phyloP scores from a whole-genome alignment of 306 rosid species.

The Pyrus bretschneideri region DNA sequence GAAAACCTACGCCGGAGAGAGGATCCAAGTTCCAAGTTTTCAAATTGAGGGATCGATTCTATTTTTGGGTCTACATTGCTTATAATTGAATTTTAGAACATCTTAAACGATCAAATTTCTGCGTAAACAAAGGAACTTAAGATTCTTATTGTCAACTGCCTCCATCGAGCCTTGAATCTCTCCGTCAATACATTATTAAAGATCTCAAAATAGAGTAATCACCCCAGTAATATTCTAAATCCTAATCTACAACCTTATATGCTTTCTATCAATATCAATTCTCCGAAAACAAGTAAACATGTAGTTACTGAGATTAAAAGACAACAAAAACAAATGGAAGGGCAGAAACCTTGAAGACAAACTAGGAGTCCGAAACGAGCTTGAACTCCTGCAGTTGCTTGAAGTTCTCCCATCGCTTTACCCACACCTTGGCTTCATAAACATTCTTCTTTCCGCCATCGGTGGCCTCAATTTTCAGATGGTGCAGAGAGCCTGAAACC shows the following conservation, averaged over 20 bases:
- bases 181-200: no score
- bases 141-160: neutral
- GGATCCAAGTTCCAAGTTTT: neutral
- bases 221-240: no score
- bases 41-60: neutral
- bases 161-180: neutral
- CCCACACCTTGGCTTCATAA: slow-evolving; percentile 90
- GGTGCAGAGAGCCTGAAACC: slow-evolving; percentile 74
- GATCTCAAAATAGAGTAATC: no score
- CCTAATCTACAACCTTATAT: neutral
- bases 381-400: slow-evolving; percentile 82
- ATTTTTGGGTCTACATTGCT: neutral
- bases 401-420: slow-evolving; percentile 74
- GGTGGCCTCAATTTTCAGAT: slow-evolving; percentile 61
- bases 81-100: neutral
- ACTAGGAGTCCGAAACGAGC: slow-evolving; percentile 36
- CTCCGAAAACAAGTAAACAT: neutral
- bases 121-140: no score
- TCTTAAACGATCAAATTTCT: neutral
- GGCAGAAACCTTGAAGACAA: neutral
- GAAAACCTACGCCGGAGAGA: neutral
- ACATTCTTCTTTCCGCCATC: slow-evolving; percentile 72
- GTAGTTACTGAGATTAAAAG: neutral
- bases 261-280: neutral
- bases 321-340: neutral